phyloP scores from a whole-genome alignment of 2,329 filamentous ascomycete genomes.

The Aspergillus neoniger region DNA sequence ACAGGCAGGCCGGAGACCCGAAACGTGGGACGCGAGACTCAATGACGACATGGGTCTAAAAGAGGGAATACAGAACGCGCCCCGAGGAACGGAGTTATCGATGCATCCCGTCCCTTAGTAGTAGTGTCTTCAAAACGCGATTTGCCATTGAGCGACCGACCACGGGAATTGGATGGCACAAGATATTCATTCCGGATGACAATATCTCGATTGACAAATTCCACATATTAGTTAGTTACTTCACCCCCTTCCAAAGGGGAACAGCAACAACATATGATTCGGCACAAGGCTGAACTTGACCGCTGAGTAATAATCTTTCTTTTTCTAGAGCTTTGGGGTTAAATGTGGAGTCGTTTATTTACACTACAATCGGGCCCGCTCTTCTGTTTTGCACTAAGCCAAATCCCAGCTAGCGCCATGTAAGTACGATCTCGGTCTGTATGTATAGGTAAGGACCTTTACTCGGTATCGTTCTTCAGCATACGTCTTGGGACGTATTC shows the following conservation, averaged over 20 bases:
- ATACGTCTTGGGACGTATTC: not conserved
- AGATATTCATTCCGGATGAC: not conserved
- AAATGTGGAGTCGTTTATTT: slow-evolving; percentile 29
- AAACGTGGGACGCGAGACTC: slow-evolving; percentile 37
- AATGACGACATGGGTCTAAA: slow-evolving; percentile 31
- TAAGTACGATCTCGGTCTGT: slow-evolving; percentile 11
- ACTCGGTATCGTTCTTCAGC: slow-evolving; percentile 14
- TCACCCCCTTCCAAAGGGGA: not conserved
- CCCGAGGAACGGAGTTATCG: slow-evolving; percentile 9
- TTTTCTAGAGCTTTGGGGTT: slow-evolving; percentile 18
- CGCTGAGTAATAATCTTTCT: slow-evolving; percentile 7
- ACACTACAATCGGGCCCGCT: slow-evolving; percentile 25
- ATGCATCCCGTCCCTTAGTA: slow-evolving; percentile 9
- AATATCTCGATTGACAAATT: not conserved
- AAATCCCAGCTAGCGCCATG: not conserved
- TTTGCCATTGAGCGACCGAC: not conserved
- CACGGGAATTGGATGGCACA: not conserved
- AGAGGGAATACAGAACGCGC: slow-evolving; percentile 12
- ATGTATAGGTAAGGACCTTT: slow-evolving; percentile 11
- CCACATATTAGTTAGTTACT: not conserved
- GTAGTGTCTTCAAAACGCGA: not conserved
- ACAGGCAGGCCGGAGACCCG: slow-evolving; percentile 23
- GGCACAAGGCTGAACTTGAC: slow-evolving; percentile 2
- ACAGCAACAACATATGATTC: slow-evolving; percentile 1
- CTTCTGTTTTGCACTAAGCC: slow-evolving; percentile 14